These are phyloP conservation scores for Graphilbum ipis-grandicollis DNA, from an alignment of 2,329 filamentous ascomycete genomes.

Conservation along the genomic window DNA sequence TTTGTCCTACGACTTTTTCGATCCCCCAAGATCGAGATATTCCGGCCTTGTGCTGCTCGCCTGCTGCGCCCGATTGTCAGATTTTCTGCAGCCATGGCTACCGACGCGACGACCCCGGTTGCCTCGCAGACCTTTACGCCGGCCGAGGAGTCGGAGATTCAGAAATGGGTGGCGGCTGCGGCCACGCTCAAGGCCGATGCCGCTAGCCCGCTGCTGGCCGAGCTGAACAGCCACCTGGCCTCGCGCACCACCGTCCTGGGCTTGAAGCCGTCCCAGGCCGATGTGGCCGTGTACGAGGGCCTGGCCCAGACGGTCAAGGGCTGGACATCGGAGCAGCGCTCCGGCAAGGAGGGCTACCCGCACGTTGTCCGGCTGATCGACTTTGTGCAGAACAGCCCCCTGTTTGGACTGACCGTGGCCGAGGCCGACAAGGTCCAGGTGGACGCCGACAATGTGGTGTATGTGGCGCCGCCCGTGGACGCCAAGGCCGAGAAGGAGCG, in stretches of 20 bases:
- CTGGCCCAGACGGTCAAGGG: slow-evolving; percentile 58
- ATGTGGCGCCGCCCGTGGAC: slow-evolving; percentile 77
- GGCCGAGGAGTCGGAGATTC: slow-evolving; percentile 71
- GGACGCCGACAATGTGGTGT: slow-evolving; percentile 63
- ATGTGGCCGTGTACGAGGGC: slow-evolving; percentile 66
- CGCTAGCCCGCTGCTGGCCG: slow-evolving; percentile 49
- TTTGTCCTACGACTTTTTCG: slow-evolving; percentile 23
- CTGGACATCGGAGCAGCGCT: slow-evolving; percentile 76
- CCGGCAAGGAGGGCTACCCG: slow-evolving; percentile 75
- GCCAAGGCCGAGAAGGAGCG: slow-evolving; percentile 92
- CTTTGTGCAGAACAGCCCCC: slow-evolving; percentile 80
- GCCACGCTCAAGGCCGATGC: slow-evolving; percentile 43
- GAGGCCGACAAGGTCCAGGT: slow-evolving; percentile 62
- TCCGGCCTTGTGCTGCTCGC: slow-evolving; percentile 17
- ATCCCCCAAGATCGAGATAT: background rate
- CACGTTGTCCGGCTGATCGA: slow-evolving; percentile 84
- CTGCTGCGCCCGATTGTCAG: slow-evolving; percentile 8
- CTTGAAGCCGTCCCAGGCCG: slow-evolving; percentile 73
- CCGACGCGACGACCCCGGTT: slow-evolving; percentile 42
- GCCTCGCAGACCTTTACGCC: slow-evolving; percentile 52
- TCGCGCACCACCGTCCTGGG: slow-evolving; percentile 81
- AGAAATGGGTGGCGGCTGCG: slow-evolving; percentile 72
- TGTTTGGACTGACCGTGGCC: slow-evolving; percentile 53
- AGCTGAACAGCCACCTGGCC: slow-evolving; percentile 74
- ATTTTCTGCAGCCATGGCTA: background rate